These are phyloP conservation scores for Neurospora sp. DNA, from an alignment of 495 filamentous ascomycete species.

Conservation along the genomic window DNA sequence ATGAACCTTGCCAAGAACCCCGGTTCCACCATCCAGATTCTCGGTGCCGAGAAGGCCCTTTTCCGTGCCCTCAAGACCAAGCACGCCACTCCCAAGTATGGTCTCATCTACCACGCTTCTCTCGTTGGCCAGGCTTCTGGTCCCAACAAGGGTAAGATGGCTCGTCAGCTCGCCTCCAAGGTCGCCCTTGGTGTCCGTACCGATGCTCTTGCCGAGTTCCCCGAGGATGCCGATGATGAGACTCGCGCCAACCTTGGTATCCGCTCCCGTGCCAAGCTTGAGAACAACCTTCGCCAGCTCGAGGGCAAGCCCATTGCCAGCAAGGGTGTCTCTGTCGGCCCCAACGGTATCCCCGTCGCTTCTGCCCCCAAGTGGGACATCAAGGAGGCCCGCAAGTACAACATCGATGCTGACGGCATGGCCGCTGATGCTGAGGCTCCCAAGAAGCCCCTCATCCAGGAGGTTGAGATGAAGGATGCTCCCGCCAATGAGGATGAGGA, in stretches of 20 bases:
- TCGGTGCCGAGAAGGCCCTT: slow-evolving; percentile 96
- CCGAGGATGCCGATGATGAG: slow-evolving; percentile 71
- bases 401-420: slow-evolving; percentile 83
- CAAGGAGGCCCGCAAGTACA: slow-evolving; percentile 94
- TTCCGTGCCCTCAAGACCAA: slow-evolving; percentile 99
- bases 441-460: slow-evolving; percentile 44
- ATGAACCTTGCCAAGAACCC: slow-evolving; percentile 95
- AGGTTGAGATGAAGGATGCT: slow-evolving; percentile 46
- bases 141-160: slow-evolving; percentile 98
- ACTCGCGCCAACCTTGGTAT: slow-evolving; percentile 71
- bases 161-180: slow-evolving; percentile 88
- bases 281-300: slow-evolving; percentile 71
- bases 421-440: slow-evolving; percentile 57
- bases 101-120: slow-evolving; percentile 96
- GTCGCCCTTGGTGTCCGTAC: slow-evolving; percentile 86
- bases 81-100: slow-evolving; percentile 98
- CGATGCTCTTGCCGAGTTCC: slow-evolving; percentile 75
- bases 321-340: slow-evolving; percentile 64
- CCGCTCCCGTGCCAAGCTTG: slow-evolving; percentile 63
- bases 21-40: slow-evolving; percentile 91
- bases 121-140: slow-evolving; percentile 93
- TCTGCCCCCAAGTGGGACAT: slow-evolving; percentile 74
- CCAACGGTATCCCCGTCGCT: slow-evolving; percentile 48
- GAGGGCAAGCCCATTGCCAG: slow-evolving; percentile 85
- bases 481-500: slow-evolving; percentile 20